Evolutionary conservation across 192 early-diverging fungal genomes (phyloP).

Genomic region (Umbelopsis ramanniana): DNA sequence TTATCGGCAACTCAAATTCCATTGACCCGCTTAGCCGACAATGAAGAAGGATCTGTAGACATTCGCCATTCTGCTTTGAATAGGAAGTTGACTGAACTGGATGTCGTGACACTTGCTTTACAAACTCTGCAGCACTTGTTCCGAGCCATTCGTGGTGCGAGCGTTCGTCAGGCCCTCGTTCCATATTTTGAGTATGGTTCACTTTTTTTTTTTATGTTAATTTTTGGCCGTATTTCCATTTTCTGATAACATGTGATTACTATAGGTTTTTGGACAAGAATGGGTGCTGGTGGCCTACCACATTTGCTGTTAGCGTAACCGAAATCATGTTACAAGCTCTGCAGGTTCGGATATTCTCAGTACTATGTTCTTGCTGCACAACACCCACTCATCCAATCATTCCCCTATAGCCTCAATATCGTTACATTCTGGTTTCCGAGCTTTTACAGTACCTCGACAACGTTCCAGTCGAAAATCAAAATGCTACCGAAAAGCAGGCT

Average conservation of each 20-base stretch:
- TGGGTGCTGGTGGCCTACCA: slow-evolving; percentile 37
- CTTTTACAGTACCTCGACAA: slow-evolving; percentile 48
- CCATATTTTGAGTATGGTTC: slow-evolving; percentile 27
- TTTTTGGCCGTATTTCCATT: background rate
- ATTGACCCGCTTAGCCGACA: background rate
- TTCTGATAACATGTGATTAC: background rate
- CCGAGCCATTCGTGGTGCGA: slow-evolving; percentile 13
- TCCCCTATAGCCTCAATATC: slow-evolving; percentile 46
- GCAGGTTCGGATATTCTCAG: slow-evolving; percentile 33
- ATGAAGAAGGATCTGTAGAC: slow-evolving; percentile 4
- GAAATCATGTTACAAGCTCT: slow-evolving; percentile 35
- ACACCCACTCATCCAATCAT: background rate
- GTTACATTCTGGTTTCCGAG: slow-evolving; percentile 54
- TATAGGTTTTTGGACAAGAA: slow-evolving; percentile 37
- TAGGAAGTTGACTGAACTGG: slow-evolving; percentile 12
- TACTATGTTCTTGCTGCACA: background rate
- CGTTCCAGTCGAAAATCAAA: slow-evolving; percentile 13
- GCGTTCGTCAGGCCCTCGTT: slow-evolving; percentile 24
- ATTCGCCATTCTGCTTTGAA: slow-evolving; percentile 9
- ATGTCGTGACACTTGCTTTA: slow-evolving; percentile 5
- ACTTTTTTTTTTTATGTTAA: background rate
- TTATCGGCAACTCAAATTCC: background rate
- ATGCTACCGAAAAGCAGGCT: slow-evolving; percentile 41
- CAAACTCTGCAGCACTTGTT: slow-evolving; percentile 8
- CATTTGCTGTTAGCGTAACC: slow-evolving; percentile 34